A percentile compares a stretch with the other conserved stretches of the same genome.
Evolutionary conservation across 2,329 filamentous ascomycete genomes (phyloP).

Genomic region (Albophoma yamanashiensis): DNA sequence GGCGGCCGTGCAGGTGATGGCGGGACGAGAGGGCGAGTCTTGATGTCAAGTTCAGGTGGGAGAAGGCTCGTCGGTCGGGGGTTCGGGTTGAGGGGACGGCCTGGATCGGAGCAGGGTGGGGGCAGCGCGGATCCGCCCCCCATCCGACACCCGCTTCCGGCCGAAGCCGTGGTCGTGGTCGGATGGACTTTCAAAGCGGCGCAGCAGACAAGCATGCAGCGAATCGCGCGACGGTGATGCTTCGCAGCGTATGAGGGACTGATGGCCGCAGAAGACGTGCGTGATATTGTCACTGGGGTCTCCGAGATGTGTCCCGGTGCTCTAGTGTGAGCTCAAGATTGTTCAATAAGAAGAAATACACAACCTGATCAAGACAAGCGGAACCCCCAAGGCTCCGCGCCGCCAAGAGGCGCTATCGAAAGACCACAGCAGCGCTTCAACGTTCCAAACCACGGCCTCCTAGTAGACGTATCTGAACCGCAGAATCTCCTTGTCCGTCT

Average conservation of each 20-base stretch:
- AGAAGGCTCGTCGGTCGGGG: not conserved
- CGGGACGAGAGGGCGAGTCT: not conserved
- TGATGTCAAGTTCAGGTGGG: not conserved
- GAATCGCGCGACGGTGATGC: too few species aligned
- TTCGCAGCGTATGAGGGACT: too few species aligned
- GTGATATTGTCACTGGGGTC: not conserved
- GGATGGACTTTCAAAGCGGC: too few species aligned
- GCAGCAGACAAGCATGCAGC: too few species aligned
- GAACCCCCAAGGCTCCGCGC: too few species aligned
- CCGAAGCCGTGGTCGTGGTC: too few species aligned
- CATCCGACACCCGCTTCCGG: not conserved
- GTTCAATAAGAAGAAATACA: too few species aligned
- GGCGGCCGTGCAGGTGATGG: not conserved
- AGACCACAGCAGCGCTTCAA: not conserved
- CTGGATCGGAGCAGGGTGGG: not conserved
- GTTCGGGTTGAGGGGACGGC: not conserved
- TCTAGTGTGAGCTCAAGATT: too few species aligned
- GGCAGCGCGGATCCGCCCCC: not conserved
- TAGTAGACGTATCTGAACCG: constrained; percentile 23
- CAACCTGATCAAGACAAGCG: too few species aligned
- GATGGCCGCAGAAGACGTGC: too few species aligned
- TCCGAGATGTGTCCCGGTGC: not conserved
- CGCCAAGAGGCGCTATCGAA: not conserved
- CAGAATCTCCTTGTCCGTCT: constrained; percentile 44
- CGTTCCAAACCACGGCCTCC: too few species aligned